A percentile compares a stretch with the other conserved stretches of the same genome.
These are phyloP conservation scores for Fomitopsis schrenkii DNA, from an alignment of 1,284 basidiomycete genomes.

Conservation along the genomic window DNA sequence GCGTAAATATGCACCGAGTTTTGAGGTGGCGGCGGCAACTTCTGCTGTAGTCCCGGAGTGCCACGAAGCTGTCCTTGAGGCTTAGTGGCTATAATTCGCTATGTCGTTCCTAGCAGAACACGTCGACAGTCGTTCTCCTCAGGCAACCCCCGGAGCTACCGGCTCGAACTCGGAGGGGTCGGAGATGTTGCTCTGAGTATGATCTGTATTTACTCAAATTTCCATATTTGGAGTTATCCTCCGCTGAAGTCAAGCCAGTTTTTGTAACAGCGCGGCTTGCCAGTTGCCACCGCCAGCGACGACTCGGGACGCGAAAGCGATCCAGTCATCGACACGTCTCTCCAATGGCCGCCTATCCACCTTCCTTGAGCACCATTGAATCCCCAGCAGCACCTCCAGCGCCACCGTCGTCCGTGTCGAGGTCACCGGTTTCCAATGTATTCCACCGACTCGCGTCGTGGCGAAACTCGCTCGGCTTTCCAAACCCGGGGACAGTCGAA, in stretches of 20 bases:
- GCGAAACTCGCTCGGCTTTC: constrained; percentile 75
- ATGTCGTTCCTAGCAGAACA: no score
- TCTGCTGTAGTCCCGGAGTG: no score
- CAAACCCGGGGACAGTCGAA: constrained; percentile 89
- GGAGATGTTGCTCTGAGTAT: neutral
- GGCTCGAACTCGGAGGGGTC: no score
- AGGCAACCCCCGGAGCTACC: no score
- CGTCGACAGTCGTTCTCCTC: no score
- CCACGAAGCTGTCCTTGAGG: no score
- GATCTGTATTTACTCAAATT: no score
- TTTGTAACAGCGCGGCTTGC: neutral
- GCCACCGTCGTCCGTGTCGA: constrained; percentile 13
- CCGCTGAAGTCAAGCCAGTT: neutral
- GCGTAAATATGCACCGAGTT: no score
- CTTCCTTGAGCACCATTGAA: constrained; percentile 15
- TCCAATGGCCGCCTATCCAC: constrained; percentile 19
- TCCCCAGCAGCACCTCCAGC: constrained; percentile 9
- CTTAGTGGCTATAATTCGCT: no score
- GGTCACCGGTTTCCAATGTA: constrained; percentile 53
- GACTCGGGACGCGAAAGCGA: neutral
- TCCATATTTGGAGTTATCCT: neutral
- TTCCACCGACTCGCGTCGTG: constrained; percentile 76
- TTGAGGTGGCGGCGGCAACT: no score
- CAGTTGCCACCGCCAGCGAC: neutral
- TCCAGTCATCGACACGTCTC: constrained; percentile 15